These are phyloP conservation scores for Aspergillus japonicus DNA, from an alignment of 2,329 filamentous ascomycete species.

Conservation along the genomic window DNA sequence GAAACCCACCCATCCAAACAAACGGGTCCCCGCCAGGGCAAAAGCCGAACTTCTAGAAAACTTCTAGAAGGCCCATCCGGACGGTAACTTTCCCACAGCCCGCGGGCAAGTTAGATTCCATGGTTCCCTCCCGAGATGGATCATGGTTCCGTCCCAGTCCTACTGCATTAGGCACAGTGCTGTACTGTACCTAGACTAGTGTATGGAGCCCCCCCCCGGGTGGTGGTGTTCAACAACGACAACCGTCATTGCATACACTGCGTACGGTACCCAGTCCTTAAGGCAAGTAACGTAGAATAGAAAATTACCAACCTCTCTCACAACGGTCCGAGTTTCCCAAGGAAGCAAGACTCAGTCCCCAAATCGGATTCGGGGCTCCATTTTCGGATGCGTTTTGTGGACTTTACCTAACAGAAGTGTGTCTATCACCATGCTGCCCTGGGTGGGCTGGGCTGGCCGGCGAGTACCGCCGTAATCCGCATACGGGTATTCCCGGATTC, in stretches of 20 bases:
- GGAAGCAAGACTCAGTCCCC: neutral
- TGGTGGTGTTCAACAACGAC: neutral
- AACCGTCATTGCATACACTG: neutral
- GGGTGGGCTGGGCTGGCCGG: too few species aligned
- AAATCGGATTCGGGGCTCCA: too few species aligned
- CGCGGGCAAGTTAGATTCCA: neutral
- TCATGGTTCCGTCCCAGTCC: neutral
- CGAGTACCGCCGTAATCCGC: neutral
- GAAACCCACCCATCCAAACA: slow-evolving; percentile 1
- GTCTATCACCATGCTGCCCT: neutral
- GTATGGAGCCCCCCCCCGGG: too few species aligned
- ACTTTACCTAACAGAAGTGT: neutral
- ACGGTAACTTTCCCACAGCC: slow-evolving; percentile 1
- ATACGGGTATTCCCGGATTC: slow-evolving; percentile 9
- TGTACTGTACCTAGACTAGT: neutral
- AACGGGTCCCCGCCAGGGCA: neutral
- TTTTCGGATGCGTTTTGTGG: neutral
- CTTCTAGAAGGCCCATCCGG: slow-evolving; percentile 13
- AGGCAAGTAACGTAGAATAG: neutral
- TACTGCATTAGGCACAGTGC: neutral
- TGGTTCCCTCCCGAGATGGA: slow-evolving; percentile 11
- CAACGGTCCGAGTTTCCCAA: neutral
- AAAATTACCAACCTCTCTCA: neutral
- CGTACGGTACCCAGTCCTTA: neutral
- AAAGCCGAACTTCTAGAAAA: slow-evolving; percentile 11